phyloP scores from a whole-genome alignment of 495 filamentous ascomycete species.

The Aspergillus hancockii region DNA sequence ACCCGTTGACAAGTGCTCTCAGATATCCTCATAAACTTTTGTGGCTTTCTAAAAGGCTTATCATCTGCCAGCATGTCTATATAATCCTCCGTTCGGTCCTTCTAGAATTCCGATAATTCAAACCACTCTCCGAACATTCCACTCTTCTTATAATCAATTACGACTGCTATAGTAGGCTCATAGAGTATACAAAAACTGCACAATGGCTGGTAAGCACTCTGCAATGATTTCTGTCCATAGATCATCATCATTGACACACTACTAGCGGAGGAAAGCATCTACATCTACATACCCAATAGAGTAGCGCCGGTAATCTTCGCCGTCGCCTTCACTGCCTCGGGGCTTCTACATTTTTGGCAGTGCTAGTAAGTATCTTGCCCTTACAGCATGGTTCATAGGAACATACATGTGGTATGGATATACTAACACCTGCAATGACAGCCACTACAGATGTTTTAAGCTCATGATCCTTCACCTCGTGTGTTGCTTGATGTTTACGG shows the following conservation, averaged over 20 bases:
- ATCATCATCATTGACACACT: background rate
- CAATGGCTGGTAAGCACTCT: background rate
- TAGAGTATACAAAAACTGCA: too few relatives aligned
- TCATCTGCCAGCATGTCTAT: too few relatives aligned
- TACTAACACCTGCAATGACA: background rate
- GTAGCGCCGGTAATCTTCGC: slow-evolving; percentile 59
- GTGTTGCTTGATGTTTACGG: slow-evolving; percentile 35
- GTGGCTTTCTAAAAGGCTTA: too few relatives aligned
- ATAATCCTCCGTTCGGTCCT: too few relatives aligned
- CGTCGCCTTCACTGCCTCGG: slow-evolving; percentile 53
- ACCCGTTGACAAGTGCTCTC: too few relatives aligned
- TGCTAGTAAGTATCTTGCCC: slow-evolving; percentile 54
- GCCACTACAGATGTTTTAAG: slow-evolving; percentile 34
- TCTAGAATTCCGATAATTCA: too few relatives aligned
- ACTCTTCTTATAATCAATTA: too few relatives aligned
- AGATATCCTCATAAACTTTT: too few relatives aligned
- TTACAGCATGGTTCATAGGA: too few relatives aligned
- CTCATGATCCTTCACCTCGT: slow-evolving; percentile 44
- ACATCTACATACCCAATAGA: slow-evolving; percentile 66
- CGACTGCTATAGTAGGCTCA: too few relatives aligned
- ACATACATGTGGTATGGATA: background rate
- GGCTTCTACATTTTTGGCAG: slow-evolving; percentile 55
- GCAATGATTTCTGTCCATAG: too few relatives aligned
- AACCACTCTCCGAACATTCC: too few relatives aligned
- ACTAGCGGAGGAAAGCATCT: slow-evolving; percentile 40